Conservation (phyloP, 805 yeast genomes). For the Yamadazyma sp. region DNA sequence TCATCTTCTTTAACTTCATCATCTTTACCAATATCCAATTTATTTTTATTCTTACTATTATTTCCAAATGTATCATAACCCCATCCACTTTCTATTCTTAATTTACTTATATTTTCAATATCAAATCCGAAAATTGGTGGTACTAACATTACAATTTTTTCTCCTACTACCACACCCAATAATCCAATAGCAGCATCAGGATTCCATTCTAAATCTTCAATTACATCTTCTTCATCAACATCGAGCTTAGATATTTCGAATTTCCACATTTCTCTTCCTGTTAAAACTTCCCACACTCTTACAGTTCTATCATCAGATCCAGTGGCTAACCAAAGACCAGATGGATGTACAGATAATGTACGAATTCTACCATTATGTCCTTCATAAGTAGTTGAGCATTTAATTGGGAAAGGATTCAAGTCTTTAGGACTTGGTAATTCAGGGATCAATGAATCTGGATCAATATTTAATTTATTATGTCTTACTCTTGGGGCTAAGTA, state of each 20-base stretch:
- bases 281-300: conserved; percentile 92
- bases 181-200: conserved; percentile 75
- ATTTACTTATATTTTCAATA: conserved; percentile 75
- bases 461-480: conserved; percentile 84
- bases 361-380: conserved; percentile 88
- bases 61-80: conserved; percentile 72
- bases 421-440: conserved; percentile 97
- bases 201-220: conserved; percentile 85
- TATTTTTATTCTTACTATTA: conserved; percentile 40
- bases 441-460: conserved; percentile 93
- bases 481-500: conserved; percentile 96
- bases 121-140: conserved; percentile 93
- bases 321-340: conserved; percentile 93
- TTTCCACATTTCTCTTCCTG: conserved; percentile 89
- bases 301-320: conserved; percentile 97
- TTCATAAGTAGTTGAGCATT: conserved; percentile 74
- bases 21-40: conserved; percentile 35
- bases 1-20: conserved; percentile 33
- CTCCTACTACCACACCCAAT: conserved; percentile 82
- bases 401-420: conserved; percentile 93
- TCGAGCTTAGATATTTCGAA: conserved; percentile 35
- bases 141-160: conserved; percentile 68
- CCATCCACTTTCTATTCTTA: conserved; percentile 85
- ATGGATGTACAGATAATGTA: conserved; percentile 78
- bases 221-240: conserved; percentile 67